Evolutionary conservation across 139 green algal species (phyloP).

Genomic region (Pycnococcus provasolii): DNA sequence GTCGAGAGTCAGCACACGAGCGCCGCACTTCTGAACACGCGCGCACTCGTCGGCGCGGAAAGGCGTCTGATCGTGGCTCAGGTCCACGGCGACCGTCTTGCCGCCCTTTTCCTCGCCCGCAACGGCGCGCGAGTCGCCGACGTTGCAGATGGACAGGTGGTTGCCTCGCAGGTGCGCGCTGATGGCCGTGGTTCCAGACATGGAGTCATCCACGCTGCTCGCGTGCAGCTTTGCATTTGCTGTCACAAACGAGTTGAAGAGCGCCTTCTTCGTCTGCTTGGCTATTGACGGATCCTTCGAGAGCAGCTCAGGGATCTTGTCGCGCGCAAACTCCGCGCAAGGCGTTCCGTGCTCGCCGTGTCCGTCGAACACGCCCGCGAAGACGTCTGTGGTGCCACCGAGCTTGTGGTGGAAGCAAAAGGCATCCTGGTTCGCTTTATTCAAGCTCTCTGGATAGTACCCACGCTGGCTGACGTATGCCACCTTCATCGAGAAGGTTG

Average conservation of each 20-base stretch:
- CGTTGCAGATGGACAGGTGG: conserved; percentile 70
- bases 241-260: conserved; percentile 50
- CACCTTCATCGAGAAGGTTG: conserved; percentile 47
- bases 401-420: conserved; percentile 54
- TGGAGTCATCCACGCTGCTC: conserved; percentile 46
- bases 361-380: conserved; percentile 75
- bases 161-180: conserved; percentile 49
- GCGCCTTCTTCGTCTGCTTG: conserved; percentile 30
- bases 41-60: conserved; percentile 77
- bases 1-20: conserved; percentile 81
- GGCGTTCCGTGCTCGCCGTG: conserved; percentile 37
- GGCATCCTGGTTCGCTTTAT: conserved; percentile 85
- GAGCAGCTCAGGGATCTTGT: conserved; percentile 56
- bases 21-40: conserved; percentile 67
- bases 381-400: conserved; percentile 49
- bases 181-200: conserved; percentile 79
- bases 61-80: conserved; percentile 77
- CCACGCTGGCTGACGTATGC: conserved; percentile 70
- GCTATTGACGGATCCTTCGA: conserved; percentile 34
- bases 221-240: conserved; percentile 69
- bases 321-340: conserved; percentile 49
- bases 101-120: conserved; percentile 16
- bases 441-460: conserved; percentile 72
- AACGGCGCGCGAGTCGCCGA: conserved; percentile 81
- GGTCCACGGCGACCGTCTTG: conserved; percentile 37